Conservation (phyloP, 441 rosid genomes). For the Gossypium davidsonii region DNA sequence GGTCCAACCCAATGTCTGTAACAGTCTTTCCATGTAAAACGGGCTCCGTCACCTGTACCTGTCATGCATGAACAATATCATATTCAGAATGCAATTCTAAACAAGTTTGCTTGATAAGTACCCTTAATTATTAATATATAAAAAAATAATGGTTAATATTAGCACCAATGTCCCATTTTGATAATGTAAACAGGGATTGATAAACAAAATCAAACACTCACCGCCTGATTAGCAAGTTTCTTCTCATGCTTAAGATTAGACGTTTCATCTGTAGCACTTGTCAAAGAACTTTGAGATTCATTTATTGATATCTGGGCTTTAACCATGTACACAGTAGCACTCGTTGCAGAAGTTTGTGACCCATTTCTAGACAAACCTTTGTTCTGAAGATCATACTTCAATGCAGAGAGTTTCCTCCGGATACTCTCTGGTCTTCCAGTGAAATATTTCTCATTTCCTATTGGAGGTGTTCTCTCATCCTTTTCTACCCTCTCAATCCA, state of each 20-base stretch:
- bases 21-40: slow-evolving; percentile 31
- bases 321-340: slow-evolving; percentile 25
- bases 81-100: background rate
- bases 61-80: slow-evolving; percentile 17
- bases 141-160: background rate
- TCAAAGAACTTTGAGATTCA: slow-evolving; percentile 32
- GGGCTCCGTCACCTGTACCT: slow-evolving; percentile 42
- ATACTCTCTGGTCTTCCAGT: slow-evolving; percentile 29
- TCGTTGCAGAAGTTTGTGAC: slow-evolving; percentile 30
- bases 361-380: slow-evolving; percentile 27
- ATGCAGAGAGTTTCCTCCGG: slow-evolving; percentile 21
- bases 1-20: slow-evolving; percentile 72
- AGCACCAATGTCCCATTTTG: background rate
- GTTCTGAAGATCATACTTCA: slow-evolving; percentile 26
- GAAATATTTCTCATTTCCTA: slow-evolving; percentile 31
- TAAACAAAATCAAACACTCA: slow-evolving; percentile 25
- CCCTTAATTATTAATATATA: background rate
- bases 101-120: background rate
- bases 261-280: slow-evolving; percentile 23
- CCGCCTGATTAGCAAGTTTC: slow-evolving; percentile 34
- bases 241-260: slow-evolving; percentile 25
- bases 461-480: slow-evolving; percentile 33
- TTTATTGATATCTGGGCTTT: slow-evolving; percentile 32
- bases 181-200: background rate
- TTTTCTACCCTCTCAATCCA: slow-evolving; percentile 32